Evolutionary conservation across 306 rosid species (phyloP).

Genomic region (Castanea mollissima): DNA sequence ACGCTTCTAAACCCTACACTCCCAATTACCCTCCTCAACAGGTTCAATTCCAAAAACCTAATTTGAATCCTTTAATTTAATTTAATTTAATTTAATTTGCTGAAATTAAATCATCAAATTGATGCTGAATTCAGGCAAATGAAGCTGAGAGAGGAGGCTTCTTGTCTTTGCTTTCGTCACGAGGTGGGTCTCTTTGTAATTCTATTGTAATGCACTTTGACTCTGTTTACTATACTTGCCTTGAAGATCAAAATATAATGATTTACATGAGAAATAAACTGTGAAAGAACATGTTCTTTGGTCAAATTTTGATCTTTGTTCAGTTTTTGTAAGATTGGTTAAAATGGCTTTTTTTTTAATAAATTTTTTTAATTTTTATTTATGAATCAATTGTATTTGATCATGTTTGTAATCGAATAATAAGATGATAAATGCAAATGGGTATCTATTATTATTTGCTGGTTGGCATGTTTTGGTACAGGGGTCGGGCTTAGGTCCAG

Average conservation of each 20-base stretch:
- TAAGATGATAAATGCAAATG: not conserved
- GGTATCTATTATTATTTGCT: not conserved
- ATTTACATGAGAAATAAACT: not conserved
- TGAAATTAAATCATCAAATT: not conserved
- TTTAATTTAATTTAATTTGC: not conserved
- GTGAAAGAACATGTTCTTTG: not conserved
- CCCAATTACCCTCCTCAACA: conserved; percentile 63
- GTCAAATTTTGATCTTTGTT: not conserved
- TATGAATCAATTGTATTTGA: not conserved
- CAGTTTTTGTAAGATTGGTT: not conserved
- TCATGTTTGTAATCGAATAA: not conserved
- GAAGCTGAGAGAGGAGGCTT: conserved; percentile 42
- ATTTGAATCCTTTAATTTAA: not conserved
- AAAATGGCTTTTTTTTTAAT: not conserved
- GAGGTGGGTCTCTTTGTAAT: conserved; percentile 63
- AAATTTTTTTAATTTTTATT: too few species aligned
- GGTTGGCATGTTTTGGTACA: not conserved
- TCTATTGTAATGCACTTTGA: not conserved
- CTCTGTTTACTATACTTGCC: not conserved
- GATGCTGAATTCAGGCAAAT: conserved; percentile 41
- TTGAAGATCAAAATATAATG: not conserved
- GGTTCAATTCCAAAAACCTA: conserved; percentile 10
- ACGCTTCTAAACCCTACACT: conserved; percentile 52
- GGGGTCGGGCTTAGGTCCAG: too few species aligned
- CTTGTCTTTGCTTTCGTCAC: conserved; percentile 56